These are phyloP conservation scores for Blastobotrys americana DNA, from an alignment of 805 yeast genomes.

Conservation along the genomic window DNA sequence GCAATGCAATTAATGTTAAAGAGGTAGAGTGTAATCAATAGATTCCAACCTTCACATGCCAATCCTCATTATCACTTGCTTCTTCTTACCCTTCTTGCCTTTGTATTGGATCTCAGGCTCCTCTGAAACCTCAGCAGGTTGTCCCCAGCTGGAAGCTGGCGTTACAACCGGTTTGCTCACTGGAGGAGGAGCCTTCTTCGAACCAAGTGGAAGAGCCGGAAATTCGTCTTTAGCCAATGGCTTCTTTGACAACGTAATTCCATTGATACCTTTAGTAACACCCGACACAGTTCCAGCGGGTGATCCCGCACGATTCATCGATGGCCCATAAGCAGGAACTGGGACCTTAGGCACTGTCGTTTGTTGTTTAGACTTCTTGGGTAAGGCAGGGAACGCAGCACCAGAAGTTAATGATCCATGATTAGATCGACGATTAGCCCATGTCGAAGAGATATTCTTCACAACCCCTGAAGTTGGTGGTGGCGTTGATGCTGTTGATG, in stretches of 20 bases:
- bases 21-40: too few relatives aligned
- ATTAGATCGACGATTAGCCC: slow-evolving; percentile 14
- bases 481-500: slow-evolving; percentile 7
- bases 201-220: slow-evolving; percentile 41
- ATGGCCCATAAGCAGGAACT: neutral
- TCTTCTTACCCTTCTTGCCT: slow-evolving; percentile 41
- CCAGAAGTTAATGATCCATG: slow-evolving; percentile 26
- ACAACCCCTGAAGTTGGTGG: slow-evolving; percentile 2
- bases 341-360: slow-evolving; percentile 6
- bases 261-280: slow-evolving; percentile 1
- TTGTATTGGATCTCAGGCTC: slow-evolving; percentile 17
- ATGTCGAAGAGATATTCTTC: slow-evolving; percentile 13
- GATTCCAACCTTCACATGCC: too few relatives aligned
- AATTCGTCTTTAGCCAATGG: slow-evolving; percentile 32
- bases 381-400: slow-evolving; percentile 16
- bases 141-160: slow-evolving; percentile 15
- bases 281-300: neutral
- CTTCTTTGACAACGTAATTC: neutral
- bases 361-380: neutral
- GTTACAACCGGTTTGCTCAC: slow-evolving; percentile 30
- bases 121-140: slow-evolving; percentile 4
- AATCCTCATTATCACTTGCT: slow-evolving; percentile 45
- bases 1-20: too few relatives aligned
- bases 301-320: slow-evolving; percentile 12
- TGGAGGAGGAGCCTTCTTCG: slow-evolving; percentile 31